Conservation (phyloP, 1,284 basidiomycete genomes). For the Schizophyllum amplum region DNA sequence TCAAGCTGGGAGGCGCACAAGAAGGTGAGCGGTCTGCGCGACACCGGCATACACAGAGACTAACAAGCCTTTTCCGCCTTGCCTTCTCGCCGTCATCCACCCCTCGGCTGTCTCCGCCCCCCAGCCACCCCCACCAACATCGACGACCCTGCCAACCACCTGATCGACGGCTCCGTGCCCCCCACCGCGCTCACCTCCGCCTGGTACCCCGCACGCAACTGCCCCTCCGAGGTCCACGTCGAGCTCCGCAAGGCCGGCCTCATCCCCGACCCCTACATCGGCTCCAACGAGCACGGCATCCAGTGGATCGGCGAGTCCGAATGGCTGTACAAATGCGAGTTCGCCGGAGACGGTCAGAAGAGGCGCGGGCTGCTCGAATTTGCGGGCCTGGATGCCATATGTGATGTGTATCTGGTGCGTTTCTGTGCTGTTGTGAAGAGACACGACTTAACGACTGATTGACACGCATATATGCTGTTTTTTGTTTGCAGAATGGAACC, state of each 20-base stretch:
- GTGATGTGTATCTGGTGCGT: slow-evolving; percentile 39
- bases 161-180: neutral
- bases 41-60: neutral
- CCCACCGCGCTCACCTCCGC: neutral
- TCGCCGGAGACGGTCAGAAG: slow-evolving; percentile 22
- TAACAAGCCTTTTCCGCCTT: neutral
- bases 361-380: slow-evolving; percentile 23
- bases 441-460: neutral
- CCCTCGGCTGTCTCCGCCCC: too few relatives aligned
- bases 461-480: neutral
- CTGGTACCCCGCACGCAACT: slow-evolving; percentile 18
- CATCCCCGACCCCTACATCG: slow-evolving; percentile 38
- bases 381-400: slow-evolving; percentile 40
- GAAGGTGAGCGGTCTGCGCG: neutral
- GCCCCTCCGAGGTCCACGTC: slow-evolving; percentile 40
- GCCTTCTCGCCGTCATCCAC: too few relatives aligned
- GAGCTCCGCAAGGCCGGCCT: slow-evolving; percentile 29
- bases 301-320: slow-evolving; percentile 39
- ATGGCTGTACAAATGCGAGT: slow-evolving; percentile 34
- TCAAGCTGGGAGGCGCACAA: neutral
- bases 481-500: neutral
- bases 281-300: slow-evolving; percentile 36
- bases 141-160: neutral
- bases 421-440: neutral
- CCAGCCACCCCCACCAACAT: neutral